Conservation (phyloP, 371 early-diverging fungal species). For the Batkoa obscura region DNA sequence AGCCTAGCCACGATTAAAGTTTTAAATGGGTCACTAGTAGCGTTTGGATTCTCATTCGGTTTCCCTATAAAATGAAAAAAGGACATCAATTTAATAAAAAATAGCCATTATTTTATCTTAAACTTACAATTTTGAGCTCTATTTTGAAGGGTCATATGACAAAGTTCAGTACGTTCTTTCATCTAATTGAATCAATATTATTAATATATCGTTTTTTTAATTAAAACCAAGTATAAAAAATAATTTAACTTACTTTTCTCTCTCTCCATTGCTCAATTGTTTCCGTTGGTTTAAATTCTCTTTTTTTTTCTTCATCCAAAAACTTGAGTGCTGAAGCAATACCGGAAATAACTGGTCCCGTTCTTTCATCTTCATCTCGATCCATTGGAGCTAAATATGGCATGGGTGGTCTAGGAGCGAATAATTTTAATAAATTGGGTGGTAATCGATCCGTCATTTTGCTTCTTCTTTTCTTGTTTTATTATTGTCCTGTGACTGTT, state of each 20-base stretch:
- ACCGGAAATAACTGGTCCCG: constrained; percentile 35
- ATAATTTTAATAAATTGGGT: constrained; percentile 68
- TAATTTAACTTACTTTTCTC: constrained; percentile 28
- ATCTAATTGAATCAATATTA: too few species aligned
- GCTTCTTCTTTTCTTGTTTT: too few species aligned
- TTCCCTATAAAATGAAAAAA: constrained; percentile 26
- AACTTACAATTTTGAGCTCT: too few species aligned
- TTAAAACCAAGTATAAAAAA: neutral
- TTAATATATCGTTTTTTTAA: neutral
- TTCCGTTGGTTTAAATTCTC: constrained; percentile 53
- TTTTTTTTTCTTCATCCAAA: constrained; percentile 34
- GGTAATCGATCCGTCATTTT: constrained; percentile 59
- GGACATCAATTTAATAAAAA: neutral
- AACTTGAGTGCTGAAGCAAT: constrained; percentile 40
- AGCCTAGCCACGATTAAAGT: constrained; percentile 80
- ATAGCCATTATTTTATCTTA: neutral
- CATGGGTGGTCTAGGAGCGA: constrained; percentile 82
- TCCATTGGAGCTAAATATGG: constrained; percentile 51
- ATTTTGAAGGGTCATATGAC: too few species aligned
- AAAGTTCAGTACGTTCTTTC: too few species aligned
- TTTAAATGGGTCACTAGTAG: constrained; percentile 78
- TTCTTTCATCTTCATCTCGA: constrained; percentile 39
- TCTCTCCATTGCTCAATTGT: constrained; percentile 43
- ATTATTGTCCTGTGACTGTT: too few species aligned
- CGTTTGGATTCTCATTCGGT: constrained; percentile 46